These are phyloP conservation scores for Linderniella brevidens DNA, from an alignment of 257 asterid genomes.

Conservation along the genomic window DNA sequence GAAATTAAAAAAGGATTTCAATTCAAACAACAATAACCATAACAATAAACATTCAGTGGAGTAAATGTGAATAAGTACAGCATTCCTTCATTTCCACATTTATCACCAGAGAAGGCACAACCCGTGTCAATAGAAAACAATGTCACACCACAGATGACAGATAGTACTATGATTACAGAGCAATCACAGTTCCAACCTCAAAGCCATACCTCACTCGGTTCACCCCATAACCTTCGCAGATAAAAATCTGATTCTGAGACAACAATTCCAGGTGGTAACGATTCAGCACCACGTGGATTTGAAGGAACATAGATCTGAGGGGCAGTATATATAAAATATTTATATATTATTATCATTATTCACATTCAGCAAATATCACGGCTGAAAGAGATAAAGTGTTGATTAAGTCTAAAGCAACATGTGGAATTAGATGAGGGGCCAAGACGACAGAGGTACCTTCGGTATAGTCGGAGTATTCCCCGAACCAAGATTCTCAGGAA, in stretches of 20 bases:
- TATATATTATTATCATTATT: neutral
- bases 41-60: too few species aligned
- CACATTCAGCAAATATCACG: neutral
- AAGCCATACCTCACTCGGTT: conserved; percentile 71
- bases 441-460: conserved; percentile 35
- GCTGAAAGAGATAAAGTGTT: neutral
- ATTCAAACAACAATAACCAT: too few species aligned
- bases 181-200: neutral
- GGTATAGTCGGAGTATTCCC: conserved; percentile 72
- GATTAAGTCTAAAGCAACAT: conserved; percentile 3
- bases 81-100: too few species aligned
- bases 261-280: conserved; percentile 96
- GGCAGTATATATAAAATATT: neutral
- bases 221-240: conserved; percentile 97
- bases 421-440: neutral
- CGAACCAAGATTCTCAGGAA: conserved; percentile 85
- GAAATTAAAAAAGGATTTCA: too few species aligned
- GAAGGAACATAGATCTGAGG: conserved; percentile 78
- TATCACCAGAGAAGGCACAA: too few species aligned
- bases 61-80: too few species aligned
- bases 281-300: conserved; percentile 97
- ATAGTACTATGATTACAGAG: too few species aligned
- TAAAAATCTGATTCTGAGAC: conserved; percentile 83
- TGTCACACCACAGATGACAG: too few species aligned
- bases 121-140: too few species aligned